Evolutionary conservation across 129 eudicot species (phyloP).

Genomic region (Centella asiatica): DNA sequence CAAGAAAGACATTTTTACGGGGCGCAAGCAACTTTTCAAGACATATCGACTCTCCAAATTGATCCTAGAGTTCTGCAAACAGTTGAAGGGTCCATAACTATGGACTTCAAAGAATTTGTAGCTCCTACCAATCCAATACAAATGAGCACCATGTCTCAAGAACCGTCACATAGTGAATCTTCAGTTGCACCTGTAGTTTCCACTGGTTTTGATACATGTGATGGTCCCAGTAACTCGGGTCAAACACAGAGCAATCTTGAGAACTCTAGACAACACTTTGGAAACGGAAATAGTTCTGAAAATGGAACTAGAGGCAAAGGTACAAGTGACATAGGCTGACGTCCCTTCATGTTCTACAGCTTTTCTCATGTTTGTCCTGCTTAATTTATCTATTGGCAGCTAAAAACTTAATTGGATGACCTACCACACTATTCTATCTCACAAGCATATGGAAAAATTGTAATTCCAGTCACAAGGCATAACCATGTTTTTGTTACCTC

Average conservation of each 20-base stretch:
- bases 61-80: constrained; percentile 36
- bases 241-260: constrained; percentile 39
- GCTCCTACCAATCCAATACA: constrained; percentile 34
- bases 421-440: not conserved
- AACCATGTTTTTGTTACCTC: not conserved
- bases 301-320: constrained; percentile 32
- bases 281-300: constrained; percentile 20
- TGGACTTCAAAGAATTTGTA: constrained; percentile 36
- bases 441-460: not conserved
- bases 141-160: constrained; percentile 40
- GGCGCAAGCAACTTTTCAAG: constrained; percentile 38
- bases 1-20: constrained; percentile 31
- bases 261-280: constrained; percentile 36
- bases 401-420: not conserved
- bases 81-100: constrained; percentile 38
- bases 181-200: constrained; percentile 61
- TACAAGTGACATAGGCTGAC: constrained; percentile 13
- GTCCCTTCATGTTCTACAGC: not conserved
- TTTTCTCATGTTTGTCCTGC: not conserved
- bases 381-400: not conserved
- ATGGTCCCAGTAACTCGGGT: constrained; percentile 53
- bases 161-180: constrained; percentile 80
- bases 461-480: no score
- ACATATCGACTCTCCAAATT: constrained; percentile 24
- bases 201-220: constrained; percentile 56